These are phyloP conservation scores for Colletotrichum camelliae DNA, from an alignment of 2,329 filamentous ascomycete species.

Conservation along the genomic window DNA sequence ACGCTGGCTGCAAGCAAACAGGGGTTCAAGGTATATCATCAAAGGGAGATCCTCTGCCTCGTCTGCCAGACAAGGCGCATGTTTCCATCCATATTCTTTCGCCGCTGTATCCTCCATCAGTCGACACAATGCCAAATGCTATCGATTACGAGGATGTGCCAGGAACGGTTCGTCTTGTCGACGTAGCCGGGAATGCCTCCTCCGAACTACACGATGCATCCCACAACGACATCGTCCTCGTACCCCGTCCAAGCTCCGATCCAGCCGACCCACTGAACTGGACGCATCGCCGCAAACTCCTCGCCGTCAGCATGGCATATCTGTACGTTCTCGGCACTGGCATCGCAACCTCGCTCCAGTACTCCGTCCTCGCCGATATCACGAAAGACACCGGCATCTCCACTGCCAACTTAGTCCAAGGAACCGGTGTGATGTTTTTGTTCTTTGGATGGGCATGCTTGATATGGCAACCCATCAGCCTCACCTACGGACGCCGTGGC, in stretches of 20 bases:
- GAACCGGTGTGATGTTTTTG: neutral
- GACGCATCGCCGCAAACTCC: neutral
- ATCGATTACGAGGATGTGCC: neutral
- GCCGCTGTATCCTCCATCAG: neutral
- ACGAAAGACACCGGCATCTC: neutral
- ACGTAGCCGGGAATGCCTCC: neutral
- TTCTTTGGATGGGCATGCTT: neutral
- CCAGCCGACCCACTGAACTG: neutral
- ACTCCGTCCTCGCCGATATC: neutral
- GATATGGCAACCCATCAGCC: neutral
- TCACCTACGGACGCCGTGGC: neutral
- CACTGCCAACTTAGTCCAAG: neutral
- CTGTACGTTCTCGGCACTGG: neutral
- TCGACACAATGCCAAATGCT: neutral
- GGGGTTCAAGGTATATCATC: neutral
- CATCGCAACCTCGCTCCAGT: neutral
- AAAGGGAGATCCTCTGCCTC: neutral
- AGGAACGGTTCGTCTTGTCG: neutral
- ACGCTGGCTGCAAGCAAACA: accelerated
- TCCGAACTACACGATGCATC: neutral
- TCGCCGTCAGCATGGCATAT: neutral
- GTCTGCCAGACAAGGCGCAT: neutral
- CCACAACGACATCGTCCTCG: neutral
- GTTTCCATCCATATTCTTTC: neutral
- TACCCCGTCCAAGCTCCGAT: neutral